A percentile compares a stretch with the other conserved stretches of the same genome.
Evolutionary conservation across 2,329 filamentous ascomycete genomes (phyloP).

Genomic region (Beauveria medogensis): DNA sequence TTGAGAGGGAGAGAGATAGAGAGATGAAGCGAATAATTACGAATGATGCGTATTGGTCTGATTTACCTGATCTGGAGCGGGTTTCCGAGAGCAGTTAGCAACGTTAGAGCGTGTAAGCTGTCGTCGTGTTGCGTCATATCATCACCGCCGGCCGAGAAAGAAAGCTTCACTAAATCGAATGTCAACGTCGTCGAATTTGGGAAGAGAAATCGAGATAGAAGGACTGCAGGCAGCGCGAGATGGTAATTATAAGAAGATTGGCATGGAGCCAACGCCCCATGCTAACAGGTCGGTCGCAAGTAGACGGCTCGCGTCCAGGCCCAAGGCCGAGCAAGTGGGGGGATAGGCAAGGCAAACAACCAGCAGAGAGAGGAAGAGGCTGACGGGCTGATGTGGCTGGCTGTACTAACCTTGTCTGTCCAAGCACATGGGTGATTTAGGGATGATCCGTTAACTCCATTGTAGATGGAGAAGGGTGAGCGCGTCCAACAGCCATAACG

Average conservation of each 20-base stretch:
- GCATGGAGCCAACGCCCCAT: neutral
- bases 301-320: neutral
- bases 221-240: neutral
- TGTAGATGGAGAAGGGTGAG: too few relatives aligned
- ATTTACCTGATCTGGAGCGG: neutral
- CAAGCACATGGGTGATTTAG: too few relatives aligned
- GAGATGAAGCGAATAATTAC: neutral
- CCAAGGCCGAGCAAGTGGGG: neutral
- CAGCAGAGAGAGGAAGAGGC: neutral
- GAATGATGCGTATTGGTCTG: neutral
- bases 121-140: neutral
- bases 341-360: neutral
- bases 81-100: neutral
- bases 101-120: neutral
- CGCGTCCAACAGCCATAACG: too few relatives aligned
- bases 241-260: neutral
- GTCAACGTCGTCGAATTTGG: neutral
- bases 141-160: neutral
- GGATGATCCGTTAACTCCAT: too few relatives aligned
- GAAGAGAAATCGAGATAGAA: neutral
- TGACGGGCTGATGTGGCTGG: too few relatives aligned
- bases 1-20: neutral
- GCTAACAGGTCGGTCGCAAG: neutral
- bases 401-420: too few relatives aligned
- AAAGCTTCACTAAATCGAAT: neutral